Evolutionary conservation across 495 filamentous ascomycete genomes (phyloP).

Genomic region (Amphirosellinia nigrospora): DNA sequence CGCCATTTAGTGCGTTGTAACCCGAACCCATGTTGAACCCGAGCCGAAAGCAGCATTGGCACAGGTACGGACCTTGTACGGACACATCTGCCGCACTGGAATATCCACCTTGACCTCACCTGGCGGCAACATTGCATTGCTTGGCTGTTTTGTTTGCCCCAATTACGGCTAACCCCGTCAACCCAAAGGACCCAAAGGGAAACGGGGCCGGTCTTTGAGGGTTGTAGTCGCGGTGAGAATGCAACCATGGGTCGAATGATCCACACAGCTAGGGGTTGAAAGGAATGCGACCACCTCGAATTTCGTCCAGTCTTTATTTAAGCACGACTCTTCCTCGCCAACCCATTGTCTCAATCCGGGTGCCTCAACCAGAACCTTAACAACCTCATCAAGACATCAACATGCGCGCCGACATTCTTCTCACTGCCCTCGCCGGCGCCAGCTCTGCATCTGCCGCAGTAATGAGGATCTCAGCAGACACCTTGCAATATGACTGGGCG

Average conservation of each 20-base stretch:
- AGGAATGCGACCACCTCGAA: constrained; percentile 19
- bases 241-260: constrained; percentile 13
- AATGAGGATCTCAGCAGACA: constrained; percentile 30
- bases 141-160: constrained; percentile 11
- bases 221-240: constrained; percentile 18
- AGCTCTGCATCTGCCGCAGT: constrained; percentile 31
- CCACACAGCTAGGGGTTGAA: constrained; percentile 3
- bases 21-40: constrained; percentile 18
- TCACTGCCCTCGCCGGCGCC: constrained; percentile 30
- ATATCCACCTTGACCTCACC: constrained; percentile 5
- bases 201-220: constrained; percentile 3
- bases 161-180: constrained; percentile 5
- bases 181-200: not conserved
- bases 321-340: not conserved
- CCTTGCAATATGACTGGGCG: constrained; percentile 31
- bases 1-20: not conserved
- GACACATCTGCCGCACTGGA: constrained; percentile 4
- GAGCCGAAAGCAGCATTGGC: constrained; percentile 18
- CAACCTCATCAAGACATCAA: constrained; percentile 12
- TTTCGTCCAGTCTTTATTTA: constrained; percentile 1
- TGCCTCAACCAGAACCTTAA: not conserved
- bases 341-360: not conserved
- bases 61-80: constrained; percentile 17
- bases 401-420: constrained; percentile 36
- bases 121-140: constrained; percentile 11